A percentile compares a stretch with the other conserved stretches of the same genome.
These are phyloP conservation scores for Phytophthora colocasiae DNA, from an alignment of 352 stramenopile genomes.

Conservation along the genomic window DNA sequence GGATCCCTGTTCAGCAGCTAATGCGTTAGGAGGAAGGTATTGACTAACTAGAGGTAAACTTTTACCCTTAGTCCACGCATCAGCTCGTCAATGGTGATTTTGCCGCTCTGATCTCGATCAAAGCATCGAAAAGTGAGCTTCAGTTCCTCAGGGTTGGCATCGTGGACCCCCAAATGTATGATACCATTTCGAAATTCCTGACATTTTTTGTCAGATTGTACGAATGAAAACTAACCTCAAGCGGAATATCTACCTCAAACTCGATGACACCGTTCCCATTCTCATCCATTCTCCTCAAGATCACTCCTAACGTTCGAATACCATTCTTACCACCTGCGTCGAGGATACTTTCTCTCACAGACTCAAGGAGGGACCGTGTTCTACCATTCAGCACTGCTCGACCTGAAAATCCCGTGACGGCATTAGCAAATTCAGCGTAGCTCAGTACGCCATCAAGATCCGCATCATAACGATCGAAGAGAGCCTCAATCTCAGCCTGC, in stretches of 20 bases:
- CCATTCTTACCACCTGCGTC: slow-evolving; percentile 76
- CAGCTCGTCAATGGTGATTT: slow-evolving; percentile 91
- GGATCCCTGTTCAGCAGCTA: slow-evolving; percentile 43
- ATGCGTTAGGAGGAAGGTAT: no score
- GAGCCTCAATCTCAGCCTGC: slow-evolving; percentile 81
- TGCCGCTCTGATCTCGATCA: slow-evolving; percentile 83
- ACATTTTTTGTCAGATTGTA: no score
- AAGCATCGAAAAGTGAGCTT: slow-evolving; percentile 75
- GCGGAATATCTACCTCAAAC: slow-evolving; percentile 43
- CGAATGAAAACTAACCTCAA: no score
- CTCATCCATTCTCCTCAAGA: slow-evolving; percentile 81
- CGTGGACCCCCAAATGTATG: slow-evolving; percentile 49
- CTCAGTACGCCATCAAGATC: slow-evolving; percentile 81
- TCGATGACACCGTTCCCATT: slow-evolving; percentile 82
- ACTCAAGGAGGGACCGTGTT: slow-evolving; percentile 45
- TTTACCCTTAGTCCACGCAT: slow-evolving; percentile 82
- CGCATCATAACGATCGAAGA: slow-evolving; percentile 92
- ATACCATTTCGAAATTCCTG: slow-evolving; percentile 72
- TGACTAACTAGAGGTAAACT: slow-evolving; percentile 1
- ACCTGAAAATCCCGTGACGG: slow-evolving; percentile 47
- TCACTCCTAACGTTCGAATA: slow-evolving; percentile 69
- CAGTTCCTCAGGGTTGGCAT: slow-evolving; percentile 49
- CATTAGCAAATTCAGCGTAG: slow-evolving; percentile 76
- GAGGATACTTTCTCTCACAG: slow-evolving; percentile 61
- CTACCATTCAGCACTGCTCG: slow-evolving; percentile 14